Evolutionary conservation across 192 early-diverging fungal species (phyloP).

Genomic region (Backusella mclennaniae): DNA sequence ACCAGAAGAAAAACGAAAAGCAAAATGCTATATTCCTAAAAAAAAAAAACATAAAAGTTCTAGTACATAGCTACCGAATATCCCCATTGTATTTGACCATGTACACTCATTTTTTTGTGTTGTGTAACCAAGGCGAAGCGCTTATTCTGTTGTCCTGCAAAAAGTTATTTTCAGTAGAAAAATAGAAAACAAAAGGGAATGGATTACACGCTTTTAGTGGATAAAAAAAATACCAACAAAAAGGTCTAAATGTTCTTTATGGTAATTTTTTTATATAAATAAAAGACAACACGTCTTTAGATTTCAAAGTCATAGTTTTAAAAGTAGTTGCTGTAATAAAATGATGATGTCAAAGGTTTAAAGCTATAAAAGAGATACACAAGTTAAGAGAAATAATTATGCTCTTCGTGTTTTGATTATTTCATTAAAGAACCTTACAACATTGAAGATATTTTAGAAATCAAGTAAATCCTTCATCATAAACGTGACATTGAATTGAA

Average conservation of each 20-base stretch:
- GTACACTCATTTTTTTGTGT: background rate
- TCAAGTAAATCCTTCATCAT: background rate
- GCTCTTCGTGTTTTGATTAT: background rate
- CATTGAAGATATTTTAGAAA: background rate
- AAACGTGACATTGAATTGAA: background rate
- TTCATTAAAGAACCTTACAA: background rate
- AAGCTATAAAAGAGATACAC: too few species aligned
- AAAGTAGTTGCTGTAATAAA: background rate
- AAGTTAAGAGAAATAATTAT: too few species aligned
- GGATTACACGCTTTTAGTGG: background rate
- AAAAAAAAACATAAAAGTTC: background rate
- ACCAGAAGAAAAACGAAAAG: background rate
- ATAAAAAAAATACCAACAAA: background rate
- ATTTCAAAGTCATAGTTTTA: background rate
- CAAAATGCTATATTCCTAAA: background rate
- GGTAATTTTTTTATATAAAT: background rate
- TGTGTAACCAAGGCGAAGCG: background rate
- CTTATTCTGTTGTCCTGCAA: background rate
- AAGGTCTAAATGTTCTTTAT: background rate
- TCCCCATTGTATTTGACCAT: background rate
- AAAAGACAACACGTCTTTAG: background rate
- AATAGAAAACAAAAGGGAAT: background rate
- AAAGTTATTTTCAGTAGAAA: slow-evolving; percentile 4
- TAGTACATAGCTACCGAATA: background rate
- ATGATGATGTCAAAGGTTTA: background rate